Conservation (phyloP, 202 grass and related monocot genomes). For the Carex arenaria region DNA sequence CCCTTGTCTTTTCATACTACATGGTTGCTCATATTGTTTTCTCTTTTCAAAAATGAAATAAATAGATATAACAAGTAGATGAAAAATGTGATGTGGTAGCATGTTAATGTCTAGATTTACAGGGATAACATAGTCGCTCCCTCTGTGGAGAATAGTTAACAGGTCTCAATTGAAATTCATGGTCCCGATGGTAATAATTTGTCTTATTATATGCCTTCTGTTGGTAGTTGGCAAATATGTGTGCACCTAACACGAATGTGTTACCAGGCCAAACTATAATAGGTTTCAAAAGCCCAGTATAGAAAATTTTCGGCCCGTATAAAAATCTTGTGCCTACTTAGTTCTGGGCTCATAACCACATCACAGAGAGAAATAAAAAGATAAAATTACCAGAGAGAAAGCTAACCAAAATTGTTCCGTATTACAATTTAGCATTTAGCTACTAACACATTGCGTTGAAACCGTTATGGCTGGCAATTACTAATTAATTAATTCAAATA, state of each 20-base stretch:
- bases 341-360: too few relatives aligned
- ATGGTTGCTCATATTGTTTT: neutral
- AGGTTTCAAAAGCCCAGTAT: too few relatives aligned
- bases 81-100: neutral
- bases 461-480: too few relatives aligned
- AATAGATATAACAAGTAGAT: neutral
- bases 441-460: too few relatives aligned
- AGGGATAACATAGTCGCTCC: neutral
- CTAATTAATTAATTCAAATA: too few relatives aligned
- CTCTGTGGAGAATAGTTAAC: neutral
- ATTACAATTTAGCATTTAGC: too few relatives aligned
- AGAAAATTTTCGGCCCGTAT: neutral
- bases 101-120: neutral
- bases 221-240: neutral
- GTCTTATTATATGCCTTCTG: neutral
- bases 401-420: too few relatives aligned
- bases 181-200: neutral
- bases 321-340: neutral
- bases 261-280: neutral
- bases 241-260: neutral
- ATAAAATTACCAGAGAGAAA: too few relatives aligned
- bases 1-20: neutral
- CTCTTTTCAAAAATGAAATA: neutral
- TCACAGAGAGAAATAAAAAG: too few relatives aligned
- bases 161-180: neutral